Conservation (phyloP, 116 monocot genomes). For the Papilionanthe hybrid region DNA sequence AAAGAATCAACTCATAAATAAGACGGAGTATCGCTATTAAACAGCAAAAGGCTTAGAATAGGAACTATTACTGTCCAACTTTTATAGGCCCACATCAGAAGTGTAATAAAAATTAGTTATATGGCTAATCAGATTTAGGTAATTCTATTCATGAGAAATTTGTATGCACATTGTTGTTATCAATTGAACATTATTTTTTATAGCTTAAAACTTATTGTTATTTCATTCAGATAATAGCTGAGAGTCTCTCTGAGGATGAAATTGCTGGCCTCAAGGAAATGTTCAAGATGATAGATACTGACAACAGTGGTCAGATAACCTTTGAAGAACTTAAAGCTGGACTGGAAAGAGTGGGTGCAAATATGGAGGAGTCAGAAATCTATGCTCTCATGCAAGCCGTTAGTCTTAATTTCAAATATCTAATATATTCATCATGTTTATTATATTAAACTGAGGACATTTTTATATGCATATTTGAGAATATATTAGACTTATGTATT, state of each 20-base stretch:
- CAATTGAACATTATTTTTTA: not conserved
- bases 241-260: constrained; percentile 35
- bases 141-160: not conserved
- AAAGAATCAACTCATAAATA: too few species aligned
- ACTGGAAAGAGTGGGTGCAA: constrained; percentile 25
- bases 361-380: constrained; percentile 25
- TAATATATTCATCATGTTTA: not conserved
- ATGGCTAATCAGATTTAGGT: not conserved
- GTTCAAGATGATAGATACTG: constrained; percentile 30
- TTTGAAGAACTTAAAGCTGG: constrained; percentile 25
- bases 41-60: too few species aligned
- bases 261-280: constrained; percentile 29
- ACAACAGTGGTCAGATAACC: constrained; percentile 27
- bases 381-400: constrained; percentile 27
- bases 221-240: constrained; percentile 42
- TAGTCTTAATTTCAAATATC: constrained; percentile 5
- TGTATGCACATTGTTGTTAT: not conserved
- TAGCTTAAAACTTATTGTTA: not conserved
- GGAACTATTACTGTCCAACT: too few species aligned
- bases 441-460: not conserved
- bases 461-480: too few species aligned
- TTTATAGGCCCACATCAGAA: too few species aligned
- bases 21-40: too few species aligned
- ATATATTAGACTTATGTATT: too few species aligned
- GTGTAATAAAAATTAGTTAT: too few species aligned